These are phyloP conservation scores for Suillus ampliporus DNA, from an alignment of 768 basidiomycete genomes.

Conservation along the genomic window DNA sequence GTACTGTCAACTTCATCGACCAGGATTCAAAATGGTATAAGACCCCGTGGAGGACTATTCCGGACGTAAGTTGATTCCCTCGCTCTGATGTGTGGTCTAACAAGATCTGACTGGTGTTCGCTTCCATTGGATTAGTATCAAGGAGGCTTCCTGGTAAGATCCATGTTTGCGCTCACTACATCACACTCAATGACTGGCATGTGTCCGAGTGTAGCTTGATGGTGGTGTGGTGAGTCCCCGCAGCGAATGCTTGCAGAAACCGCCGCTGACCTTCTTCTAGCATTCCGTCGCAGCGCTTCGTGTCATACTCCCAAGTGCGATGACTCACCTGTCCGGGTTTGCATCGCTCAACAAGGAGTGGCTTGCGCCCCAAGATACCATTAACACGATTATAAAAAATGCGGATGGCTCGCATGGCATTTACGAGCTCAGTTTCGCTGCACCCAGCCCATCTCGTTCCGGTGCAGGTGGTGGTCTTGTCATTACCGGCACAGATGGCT, in stretches of 20 bases:
- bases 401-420: slow-evolving; percentile 61
- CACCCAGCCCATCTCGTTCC: slow-evolving; percentile 51
- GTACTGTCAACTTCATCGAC: slow-evolving; percentile 58
- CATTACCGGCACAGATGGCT: slow-evolving; percentile 69
- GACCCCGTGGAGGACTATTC: slow-evolving; percentile 83
- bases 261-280: slow-evolving; percentile 35
- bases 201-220: slow-evolving; percentile 57
- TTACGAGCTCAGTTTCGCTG: slow-evolving; percentile 67
- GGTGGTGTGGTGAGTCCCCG: slow-evolving; percentile 69
- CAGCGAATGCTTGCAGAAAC: neutral
- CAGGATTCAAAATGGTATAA: slow-evolving; percentile 77
- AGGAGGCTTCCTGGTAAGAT: slow-evolving; percentile 80
- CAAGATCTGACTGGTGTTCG: slow-evolving; percentile 1
- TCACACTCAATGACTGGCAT: slow-evolving; percentile 7
- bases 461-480: slow-evolving; percentile 31
- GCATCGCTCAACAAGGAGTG: slow-evolving; percentile 73
- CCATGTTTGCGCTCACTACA: slow-evolving; percentile 1
- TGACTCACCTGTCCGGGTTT: slow-evolving; percentile 65
- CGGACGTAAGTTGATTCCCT: slow-evolving; percentile 60
- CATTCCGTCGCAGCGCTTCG: slow-evolving; percentile 73
- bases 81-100: slow-evolving; percentile 8
- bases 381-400: slow-evolving; percentile 57
- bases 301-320: slow-evolving; percentile 55
- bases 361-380: slow-evolving; percentile 81
- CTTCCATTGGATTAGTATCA: slow-evolving; percentile 55